Percentiles rank a stretch among this genome's conserved stretches.
Evolutionary conservation across 2,329 filamentous ascomycete genomes (phyloP).

Genomic region (Daldinia sp.): DNA sequence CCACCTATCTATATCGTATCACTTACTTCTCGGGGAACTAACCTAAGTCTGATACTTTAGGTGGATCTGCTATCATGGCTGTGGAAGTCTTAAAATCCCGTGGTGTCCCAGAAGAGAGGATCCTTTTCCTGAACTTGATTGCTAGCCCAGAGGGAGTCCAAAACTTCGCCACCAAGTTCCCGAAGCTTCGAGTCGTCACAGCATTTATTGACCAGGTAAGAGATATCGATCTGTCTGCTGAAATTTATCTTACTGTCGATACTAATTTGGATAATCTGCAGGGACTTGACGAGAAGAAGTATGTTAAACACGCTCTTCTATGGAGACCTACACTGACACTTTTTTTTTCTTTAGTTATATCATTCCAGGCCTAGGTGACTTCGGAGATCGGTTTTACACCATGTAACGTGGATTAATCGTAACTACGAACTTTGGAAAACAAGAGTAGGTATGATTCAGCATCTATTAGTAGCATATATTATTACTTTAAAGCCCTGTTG

Average conservation of each 20-base stretch:
- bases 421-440: slow-evolving; percentile 4
- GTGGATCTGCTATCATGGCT: slow-evolving; percentile 96
- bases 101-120: slow-evolving; percentile 93
- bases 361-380: slow-evolving; percentile 91
- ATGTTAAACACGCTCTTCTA: slow-evolving; percentile 54
- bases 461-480: slow-evolving; percentile 7
- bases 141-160: slow-evolving; percentile 94
- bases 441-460: slow-evolving; percentile 16
- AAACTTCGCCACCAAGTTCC: slow-evolving; percentile 90
- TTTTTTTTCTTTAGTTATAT: slow-evolving; percentile 80
- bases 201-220: slow-evolving; percentile 88
- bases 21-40: slow-evolving; percentile 26
- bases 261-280: slow-evolving; percentile 52
- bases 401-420: slow-evolving; percentile 63
- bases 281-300: slow-evolving; percentile 99
- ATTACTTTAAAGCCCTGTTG: slow-evolving; percentile 9
- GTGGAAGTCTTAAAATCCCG: slow-evolving; percentile 91
- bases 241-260: not conserved
- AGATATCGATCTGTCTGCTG: not conserved
- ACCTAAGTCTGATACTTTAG: slow-evolving; percentile 58
- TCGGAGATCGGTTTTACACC: slow-evolving; percentile 96
- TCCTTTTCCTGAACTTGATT: slow-evolving; percentile 96
- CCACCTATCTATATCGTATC: slow-evolving; percentile 27
- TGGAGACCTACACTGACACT: slow-evolving; percentile 54
- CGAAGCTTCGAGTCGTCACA: slow-evolving; percentile 90